A percentile compares a stretch with the other conserved stretches of the same genome.
phyloP scores from a whole-genome alignment of 78 protist genomes.

The Chrysochromulina tobinii region DNA sequence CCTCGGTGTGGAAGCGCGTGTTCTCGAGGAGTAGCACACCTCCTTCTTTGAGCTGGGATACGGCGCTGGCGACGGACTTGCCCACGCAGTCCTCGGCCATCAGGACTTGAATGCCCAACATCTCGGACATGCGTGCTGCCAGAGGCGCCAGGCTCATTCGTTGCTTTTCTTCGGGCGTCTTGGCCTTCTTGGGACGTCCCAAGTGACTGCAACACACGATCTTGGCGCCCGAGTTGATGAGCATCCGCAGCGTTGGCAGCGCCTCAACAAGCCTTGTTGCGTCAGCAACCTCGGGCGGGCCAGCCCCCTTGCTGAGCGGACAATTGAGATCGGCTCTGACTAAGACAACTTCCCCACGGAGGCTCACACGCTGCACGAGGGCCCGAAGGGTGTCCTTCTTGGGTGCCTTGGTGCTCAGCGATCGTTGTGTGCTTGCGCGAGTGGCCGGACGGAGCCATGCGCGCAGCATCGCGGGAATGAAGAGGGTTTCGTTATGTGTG shows the following conservation, averaged over 20 bases:
- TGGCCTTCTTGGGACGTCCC: constrained; percentile 71
- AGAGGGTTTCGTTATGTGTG: too few species aligned
- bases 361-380: too few species aligned
- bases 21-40: constrained; percentile 70
- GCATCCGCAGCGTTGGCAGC: constrained; percentile 68
- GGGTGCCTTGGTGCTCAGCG: constrained; percentile 43
- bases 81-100: constrained; percentile 58
- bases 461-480: too few species aligned
- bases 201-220: constrained; percentile 65
- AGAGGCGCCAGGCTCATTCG: constrained; percentile 52
- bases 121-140: constrained; percentile 55
- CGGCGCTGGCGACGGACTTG: constrained; percentile 22
- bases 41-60: constrained; percentile 4
- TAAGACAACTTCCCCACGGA: constrained; percentile 40
- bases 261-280: constrained; percentile 61
- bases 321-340: constrained; percentile 75
- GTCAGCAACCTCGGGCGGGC: constrained; percentile 41
- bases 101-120: constrained; percentile 19
- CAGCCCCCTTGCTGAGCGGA: constrained; percentile 57
- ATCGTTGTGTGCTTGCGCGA: neutral
- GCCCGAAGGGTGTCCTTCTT: too few species aligned
- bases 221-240: constrained; percentile 55
- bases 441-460: too few species aligned
- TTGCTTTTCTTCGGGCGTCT: constrained; percentile 53
- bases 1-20: constrained; percentile 79